Percentiles rank a stretch among this genome's conserved stretches.
phyloP scores from a whole-genome alignment of 129 eudicot species.

The Pulicaria dysenterica region DNA sequence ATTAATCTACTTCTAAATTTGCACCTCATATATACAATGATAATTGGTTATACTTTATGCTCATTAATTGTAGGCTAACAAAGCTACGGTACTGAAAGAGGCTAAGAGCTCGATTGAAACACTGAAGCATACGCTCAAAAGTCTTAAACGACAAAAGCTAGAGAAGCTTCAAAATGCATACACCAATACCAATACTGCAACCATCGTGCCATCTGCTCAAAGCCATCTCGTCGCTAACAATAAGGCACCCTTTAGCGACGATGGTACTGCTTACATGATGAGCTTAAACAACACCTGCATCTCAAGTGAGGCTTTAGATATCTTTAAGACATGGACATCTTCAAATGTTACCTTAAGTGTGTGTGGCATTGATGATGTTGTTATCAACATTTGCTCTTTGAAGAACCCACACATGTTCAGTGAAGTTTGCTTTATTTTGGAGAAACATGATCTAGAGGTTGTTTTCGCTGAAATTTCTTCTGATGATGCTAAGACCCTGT shows the following conservation, averaged over 20 bases:
- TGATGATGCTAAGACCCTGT: slow-evolving; percentile 37
- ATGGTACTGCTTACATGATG: background rate
- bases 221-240: background rate
- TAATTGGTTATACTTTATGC: no score
- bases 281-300: background rate
- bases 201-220: no score
- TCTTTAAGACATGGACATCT: slow-evolving; percentile 56
- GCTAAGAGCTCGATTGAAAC: no score
- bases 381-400: slow-evolving; percentile 50
- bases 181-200: no score
- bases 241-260: no score
- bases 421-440: slow-evolving; percentile 46
- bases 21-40: no score
- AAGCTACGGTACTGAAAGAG: no score
- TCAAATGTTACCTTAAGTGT: slow-evolving; percentile 54
- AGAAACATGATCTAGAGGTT: slow-evolving; percentile 53
- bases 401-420: slow-evolving; percentile 53
- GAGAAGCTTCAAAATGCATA: no score
- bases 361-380: slow-evolving; percentile 56
- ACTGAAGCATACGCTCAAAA: no score
- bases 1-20: no score
- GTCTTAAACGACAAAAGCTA: no score
- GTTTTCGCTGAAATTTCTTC: slow-evolving; percentile 51
- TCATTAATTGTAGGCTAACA: no score
- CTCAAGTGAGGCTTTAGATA: slow-evolving; percentile 17